These are phyloP conservation scores for Tricholoma saponaceum DNA, from an alignment of 768 basidiomycete species.

Conservation along the genomic window DNA sequence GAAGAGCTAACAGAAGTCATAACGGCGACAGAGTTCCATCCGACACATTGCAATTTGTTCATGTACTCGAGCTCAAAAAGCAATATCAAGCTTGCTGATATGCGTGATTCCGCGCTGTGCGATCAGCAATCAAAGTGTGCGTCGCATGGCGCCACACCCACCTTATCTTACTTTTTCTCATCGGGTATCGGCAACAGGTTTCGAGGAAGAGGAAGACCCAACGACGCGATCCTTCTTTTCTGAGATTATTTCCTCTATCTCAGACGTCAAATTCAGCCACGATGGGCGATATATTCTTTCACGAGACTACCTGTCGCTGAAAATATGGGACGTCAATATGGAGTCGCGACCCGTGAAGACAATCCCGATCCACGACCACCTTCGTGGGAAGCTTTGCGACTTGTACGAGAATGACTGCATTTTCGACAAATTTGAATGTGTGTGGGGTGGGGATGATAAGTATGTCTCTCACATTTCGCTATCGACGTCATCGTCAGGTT, in stretches of 20 bases:
- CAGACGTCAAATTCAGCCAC: constrained; percentile 98
- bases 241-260: constrained; percentile 99
- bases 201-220: constrained; percentile 98
- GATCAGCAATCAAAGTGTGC: constrained; percentile 94
- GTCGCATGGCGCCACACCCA: constrained; percentile 24
- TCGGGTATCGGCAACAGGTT: constrained; percentile 52
- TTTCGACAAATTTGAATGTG: constrained; percentile 99
- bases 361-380: constrained; percentile 97
- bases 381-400: constrained; percentile 96
- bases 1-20: constrained; percentile 99
- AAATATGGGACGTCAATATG: constrained; percentile 99
- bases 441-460: constrained; percentile 96
- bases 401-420: constrained; percentile 99
- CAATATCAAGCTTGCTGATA: constrained; percentile 99
- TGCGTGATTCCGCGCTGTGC: constrained; percentile 97
- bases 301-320: constrained; percentile 94
- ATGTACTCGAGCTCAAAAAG: constrained; percentile 99
- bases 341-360: constrained; percentile 95
- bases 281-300: constrained; percentile 97
- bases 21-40: constrained; percentile 99
- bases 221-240: constrained; percentile 98
- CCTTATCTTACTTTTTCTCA: constrained; percentile 10
- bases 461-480: constrained; percentile 40
- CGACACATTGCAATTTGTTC: constrained; percentile 94
- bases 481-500: constrained; percentile 14